Conservation (phyloP, 305 asterid species). For the Fraxinus platypoda region DNA sequence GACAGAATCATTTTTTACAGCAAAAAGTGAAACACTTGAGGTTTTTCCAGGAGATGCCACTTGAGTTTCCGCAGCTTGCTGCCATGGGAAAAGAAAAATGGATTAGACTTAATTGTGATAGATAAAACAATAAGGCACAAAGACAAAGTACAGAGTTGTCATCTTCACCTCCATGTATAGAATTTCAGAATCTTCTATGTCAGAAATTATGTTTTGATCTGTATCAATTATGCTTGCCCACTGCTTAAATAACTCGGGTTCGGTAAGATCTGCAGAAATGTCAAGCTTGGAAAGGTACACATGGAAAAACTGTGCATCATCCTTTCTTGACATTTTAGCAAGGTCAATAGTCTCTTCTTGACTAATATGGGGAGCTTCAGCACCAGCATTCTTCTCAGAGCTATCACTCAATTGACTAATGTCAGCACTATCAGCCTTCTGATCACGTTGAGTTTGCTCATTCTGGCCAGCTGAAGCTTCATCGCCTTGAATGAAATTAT, state of each 20-base stretch:
- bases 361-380: constrained; percentile 33
- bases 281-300: constrained; percentile 81
- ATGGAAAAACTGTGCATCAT: constrained; percentile 37
- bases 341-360: constrained; percentile 32
- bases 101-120: constrained; percentile 1
- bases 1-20: constrained; percentile 57
- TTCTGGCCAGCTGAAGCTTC: constrained; percentile 44
- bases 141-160: constrained; percentile 11
- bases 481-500: constrained; percentile 43
- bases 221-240: constrained; percentile 46
- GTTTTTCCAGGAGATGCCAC: constrained; percentile 28
- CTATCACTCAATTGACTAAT: constrained; percentile 37
- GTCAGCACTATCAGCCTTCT: constrained; percentile 48
- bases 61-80: constrained; percentile 48
- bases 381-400: constrained; percentile 35
- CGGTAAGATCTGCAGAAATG: constrained; percentile 80
- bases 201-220: constrained; percentile 40
- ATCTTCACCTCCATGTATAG: constrained; percentile 62
- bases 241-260: constrained; percentile 62
- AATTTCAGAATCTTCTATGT: constrained; percentile 43
- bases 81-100: constrained; percentile 20
- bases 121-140: neutral
- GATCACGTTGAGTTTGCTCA: constrained; percentile 50
- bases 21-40: constrained; percentile 42
- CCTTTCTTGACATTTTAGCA: constrained; percentile 39